These are phyloP conservation scores for Hyaloperonospora brassicae DNA, from an alignment of 352 stramenopile genomes.

Conservation along the genomic window DNA sequence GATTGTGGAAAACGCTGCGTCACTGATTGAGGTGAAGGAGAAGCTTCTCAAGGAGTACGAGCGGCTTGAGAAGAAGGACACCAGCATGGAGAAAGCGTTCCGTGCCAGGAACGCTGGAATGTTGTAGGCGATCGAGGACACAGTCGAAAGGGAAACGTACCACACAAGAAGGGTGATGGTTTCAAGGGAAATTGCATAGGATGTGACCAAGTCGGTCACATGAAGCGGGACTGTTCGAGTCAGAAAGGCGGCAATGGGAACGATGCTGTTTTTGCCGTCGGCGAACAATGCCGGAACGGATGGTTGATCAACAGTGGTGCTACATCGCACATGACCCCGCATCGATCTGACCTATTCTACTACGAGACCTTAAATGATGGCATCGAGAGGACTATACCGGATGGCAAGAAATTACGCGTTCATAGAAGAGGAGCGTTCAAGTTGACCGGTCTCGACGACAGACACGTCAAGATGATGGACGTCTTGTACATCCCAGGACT, in stretches of 20 bases:
- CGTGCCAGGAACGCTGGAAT: neutral
- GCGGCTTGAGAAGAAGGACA: constrained; percentile 10
- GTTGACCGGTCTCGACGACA: constrained; percentile 3
- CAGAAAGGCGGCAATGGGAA: neutral
- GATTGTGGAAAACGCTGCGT: constrained; percentile 14
- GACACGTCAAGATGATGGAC: constrained; percentile 6
- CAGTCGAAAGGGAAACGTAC: too few relatives aligned
- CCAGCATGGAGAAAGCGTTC: neutral
- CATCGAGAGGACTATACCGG: constrained; percentile 15
- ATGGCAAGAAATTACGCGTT: constrained; percentile 7
- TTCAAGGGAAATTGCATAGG: constrained; percentile 13
- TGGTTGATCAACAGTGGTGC: constrained; percentile 6
- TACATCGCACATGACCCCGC: constrained; percentile 13
- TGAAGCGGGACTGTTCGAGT: constrained; percentile 13
- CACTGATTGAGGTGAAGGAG: too few relatives aligned
- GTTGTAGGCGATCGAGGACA: constrained; percentile 1
- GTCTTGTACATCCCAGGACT: constrained; percentile 13
- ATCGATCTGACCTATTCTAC: constrained; percentile 5
- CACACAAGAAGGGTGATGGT: too few relatives aligned
- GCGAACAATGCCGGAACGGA: neutral
- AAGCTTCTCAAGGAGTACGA: constrained; percentile 24
- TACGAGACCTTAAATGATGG: neutral
- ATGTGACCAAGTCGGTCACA: constrained; percentile 7
- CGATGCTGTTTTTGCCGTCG: constrained; percentile 4
- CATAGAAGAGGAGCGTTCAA: neutral